These are phyloP conservation scores for Dissoconium aciculare DNA, from an alignment of 2,329 filamentous ascomycete genomes.

Conservation along the genomic window DNA sequence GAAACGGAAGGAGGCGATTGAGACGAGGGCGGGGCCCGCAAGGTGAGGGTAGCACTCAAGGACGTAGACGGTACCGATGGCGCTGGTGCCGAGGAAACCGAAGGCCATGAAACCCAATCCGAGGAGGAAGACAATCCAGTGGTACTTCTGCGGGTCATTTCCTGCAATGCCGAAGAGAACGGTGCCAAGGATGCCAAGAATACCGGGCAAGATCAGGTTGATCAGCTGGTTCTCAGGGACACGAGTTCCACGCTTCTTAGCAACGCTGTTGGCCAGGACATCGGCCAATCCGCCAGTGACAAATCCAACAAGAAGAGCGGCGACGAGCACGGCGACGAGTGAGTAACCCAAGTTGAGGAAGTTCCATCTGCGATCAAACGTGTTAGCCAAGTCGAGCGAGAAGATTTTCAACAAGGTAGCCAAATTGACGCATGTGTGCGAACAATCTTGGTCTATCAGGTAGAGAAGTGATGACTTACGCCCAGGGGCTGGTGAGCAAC, in stretches of 20 bases:
- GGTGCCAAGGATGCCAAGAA: slow-evolving; percentile 15
- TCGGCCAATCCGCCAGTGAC: slow-evolving; percentile 18
- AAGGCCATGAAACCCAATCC: slow-evolving; percentile 19
- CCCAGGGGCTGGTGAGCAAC: slow-evolving; percentile 5
- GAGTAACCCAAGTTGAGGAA: slow-evolving; percentile 6
- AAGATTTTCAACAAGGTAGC: not conserved
- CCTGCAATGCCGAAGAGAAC: slow-evolving; percentile 18
- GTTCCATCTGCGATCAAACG: not conserved
- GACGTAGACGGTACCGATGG: slow-evolving; percentile 20
- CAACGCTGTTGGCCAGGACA: slow-evolving; percentile 16
- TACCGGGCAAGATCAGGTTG: slow-evolving; percentile 16
- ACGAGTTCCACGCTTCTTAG: slow-evolving; percentile 15
- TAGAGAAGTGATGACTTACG: slow-evolving; percentile 10
- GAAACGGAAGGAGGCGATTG: slow-evolving; percentile 20
- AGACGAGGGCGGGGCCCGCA: slow-evolving; percentile 20
- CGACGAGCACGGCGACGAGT: slow-evolving; percentile 15
- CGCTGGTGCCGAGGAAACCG: slow-evolving; percentile 19
- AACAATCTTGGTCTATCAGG: too few relatives aligned
- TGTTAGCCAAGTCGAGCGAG: too few relatives aligned
- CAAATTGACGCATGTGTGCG: too few relatives aligned
- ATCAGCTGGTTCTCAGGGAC: slow-evolving; percentile 19
- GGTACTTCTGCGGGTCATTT: slow-evolving; percentile 10
- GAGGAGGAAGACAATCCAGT: slow-evolving; percentile 17
- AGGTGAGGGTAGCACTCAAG: slow-evolving; percentile 21
- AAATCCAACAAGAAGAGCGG: slow-evolving; percentile 13